Conservation (phyloP, 495 filamentous ascomycete species). For the Neurospora pannonica region DNA sequence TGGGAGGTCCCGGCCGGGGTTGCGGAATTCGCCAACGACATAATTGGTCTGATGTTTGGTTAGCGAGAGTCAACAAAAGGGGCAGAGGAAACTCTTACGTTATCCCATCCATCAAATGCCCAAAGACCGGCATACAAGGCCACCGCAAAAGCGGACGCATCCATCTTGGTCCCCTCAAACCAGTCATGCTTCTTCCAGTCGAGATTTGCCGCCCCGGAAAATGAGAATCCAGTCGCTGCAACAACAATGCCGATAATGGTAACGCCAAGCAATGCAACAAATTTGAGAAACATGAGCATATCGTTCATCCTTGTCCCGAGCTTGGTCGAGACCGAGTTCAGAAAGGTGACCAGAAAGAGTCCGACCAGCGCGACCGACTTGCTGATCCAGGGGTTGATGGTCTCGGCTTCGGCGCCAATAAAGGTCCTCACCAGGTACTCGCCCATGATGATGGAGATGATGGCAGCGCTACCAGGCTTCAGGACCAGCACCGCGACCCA, state of each 20-base stretch:
- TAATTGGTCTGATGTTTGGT: slow-evolving; percentile 68
- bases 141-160: slow-evolving; percentile 76
- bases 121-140: slow-evolving; percentile 92
- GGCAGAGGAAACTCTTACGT: slow-evolving; percentile 48
- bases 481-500: slow-evolving; percentile 93
- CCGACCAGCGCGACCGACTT: slow-evolving; percentile 79
- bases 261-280: slow-evolving; percentile 77
- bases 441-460: slow-evolving; percentile 95
- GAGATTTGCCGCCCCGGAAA: slow-evolving; percentile 59
- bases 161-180: slow-evolving; percentile 80
- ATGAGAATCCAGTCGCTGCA: slow-evolving; percentile 73
- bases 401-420: slow-evolving; percentile 70
- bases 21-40: slow-evolving; percentile 90
- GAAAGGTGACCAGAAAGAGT: slow-evolving; percentile 61
- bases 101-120: slow-evolving; percentile 99
- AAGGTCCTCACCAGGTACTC: slow-evolving; percentile 87
- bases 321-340: slow-evolving; percentile 87
- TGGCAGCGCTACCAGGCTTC: slow-evolving; percentile 87
- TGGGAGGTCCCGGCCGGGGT: slow-evolving; percentile 82
- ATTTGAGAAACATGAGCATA: slow-evolving; percentile 93
- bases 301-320: slow-evolving; percentile 79
- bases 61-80: slow-evolving; percentile 4
- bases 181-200: slow-evolving; percentile 85
- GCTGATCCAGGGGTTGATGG: slow-evolving; percentile 75
- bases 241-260: slow-evolving; percentile 86